A percentile compares a stretch with the other conserved stretches of the same genome.
These are phyloP conservation scores for Xylariaceae sp. DNA, from an alignment of 2,329 filamentous ascomycete species.

Conservation along the genomic window DNA sequence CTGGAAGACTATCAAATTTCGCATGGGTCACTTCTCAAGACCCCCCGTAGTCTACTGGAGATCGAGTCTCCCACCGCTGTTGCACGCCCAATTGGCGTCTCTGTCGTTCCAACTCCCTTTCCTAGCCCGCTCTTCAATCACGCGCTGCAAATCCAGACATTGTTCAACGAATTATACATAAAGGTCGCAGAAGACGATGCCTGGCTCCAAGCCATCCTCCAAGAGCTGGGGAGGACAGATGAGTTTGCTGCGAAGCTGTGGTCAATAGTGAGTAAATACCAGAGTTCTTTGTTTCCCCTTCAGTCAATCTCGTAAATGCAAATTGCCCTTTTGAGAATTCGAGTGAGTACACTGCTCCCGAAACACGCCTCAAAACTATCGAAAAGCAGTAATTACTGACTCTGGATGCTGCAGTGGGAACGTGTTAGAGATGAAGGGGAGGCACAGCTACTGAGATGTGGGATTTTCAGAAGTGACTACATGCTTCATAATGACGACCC, in stretches of 20 bases:
- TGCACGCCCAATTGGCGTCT: slow-evolving; percentile 17
- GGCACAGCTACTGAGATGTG: slow-evolving; percentile 39
- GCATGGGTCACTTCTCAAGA: slow-evolving; percentile 18
- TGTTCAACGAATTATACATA: slow-evolving; percentile 24
- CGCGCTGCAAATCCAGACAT: slow-evolving; percentile 11
- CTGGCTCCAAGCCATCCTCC: slow-evolving; percentile 40
- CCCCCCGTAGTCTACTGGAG: slow-evolving; percentile 8
- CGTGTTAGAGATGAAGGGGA: slow-evolving; percentile 35
- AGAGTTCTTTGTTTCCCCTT: too few relatives aligned
- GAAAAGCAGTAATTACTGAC: too few relatives aligned
- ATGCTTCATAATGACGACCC: slow-evolving; percentile 41
- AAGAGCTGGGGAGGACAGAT: slow-evolving; percentile 38
- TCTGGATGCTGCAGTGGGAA: too few relatives aligned
- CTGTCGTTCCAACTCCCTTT: slow-evolving; percentile 16
- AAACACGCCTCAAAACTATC: too few relatives aligned
- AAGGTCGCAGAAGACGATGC: slow-evolving; percentile 35
- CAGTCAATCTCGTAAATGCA: too few relatives aligned
- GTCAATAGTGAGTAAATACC: too few relatives aligned
- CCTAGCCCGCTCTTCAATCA: slow-evolving; percentile 11
- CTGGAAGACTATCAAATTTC: slow-evolving; percentile 21
- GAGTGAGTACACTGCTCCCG: too few relatives aligned
- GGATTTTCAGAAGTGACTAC: slow-evolving; percentile 48
- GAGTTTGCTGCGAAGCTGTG: slow-evolving; percentile 41
- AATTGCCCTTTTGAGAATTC: too few relatives aligned
- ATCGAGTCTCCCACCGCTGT: slow-evolving; percentile 9